A percentile compares a stretch with the other conserved stretches of the same genome.
phyloP scores from a whole-genome alignment of 805 yeast genomes.

The Ogataea dorogensis region DNA sequence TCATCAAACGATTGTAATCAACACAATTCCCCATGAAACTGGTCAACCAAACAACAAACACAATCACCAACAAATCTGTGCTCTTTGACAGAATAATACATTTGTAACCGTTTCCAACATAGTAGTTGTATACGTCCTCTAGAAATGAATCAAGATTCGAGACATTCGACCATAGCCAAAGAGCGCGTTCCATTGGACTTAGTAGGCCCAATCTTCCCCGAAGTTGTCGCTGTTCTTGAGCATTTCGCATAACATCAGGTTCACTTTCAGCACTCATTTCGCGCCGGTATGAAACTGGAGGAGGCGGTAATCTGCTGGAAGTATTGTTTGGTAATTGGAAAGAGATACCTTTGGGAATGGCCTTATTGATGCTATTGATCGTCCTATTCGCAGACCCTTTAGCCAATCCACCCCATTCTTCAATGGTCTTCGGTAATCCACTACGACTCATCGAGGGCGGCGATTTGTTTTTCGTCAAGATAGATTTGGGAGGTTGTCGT shows the following conservation, averaged over 20 bases:
- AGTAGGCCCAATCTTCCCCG: constrained; percentile 40
- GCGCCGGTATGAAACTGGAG: constrained; percentile 16
- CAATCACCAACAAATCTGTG: constrained; percentile 68
- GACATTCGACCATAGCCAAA: constrained; percentile 96
- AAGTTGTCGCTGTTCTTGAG: constrained; percentile 25
- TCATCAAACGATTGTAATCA: constrained; percentile 45
- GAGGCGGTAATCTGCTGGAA: constrained; percentile 19
- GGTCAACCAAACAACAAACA: constrained; percentile 77
- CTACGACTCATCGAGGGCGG: constrained; percentile 15
- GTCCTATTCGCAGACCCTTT: constrained; percentile 29
- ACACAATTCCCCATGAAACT: constrained; percentile 82
- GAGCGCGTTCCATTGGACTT: constrained; percentile 71
- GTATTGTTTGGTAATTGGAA: constrained; percentile 22
- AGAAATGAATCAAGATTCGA: constrained; percentile 86
- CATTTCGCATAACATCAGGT: constrained; percentile 6
- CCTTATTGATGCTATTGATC: constrained; percentile 23
- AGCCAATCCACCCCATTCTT: constrained; percentile 28
- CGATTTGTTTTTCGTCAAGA: constrained; percentile 1
- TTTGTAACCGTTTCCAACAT: constrained; percentile 77
- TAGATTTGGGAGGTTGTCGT: constrained; percentile 10
- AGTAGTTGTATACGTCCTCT: constrained; percentile 79
- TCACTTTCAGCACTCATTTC: constrained; percentile 12
- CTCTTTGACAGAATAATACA: constrained; percentile 70
- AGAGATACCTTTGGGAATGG: constrained; percentile 24
- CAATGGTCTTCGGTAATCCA: constrained; percentile 20